These are phyloP conservation scores for Leccinum pseudoinsigne DNA, from an alignment of 1,284 basidiomycete species.

Conservation along the genomic window DNA sequence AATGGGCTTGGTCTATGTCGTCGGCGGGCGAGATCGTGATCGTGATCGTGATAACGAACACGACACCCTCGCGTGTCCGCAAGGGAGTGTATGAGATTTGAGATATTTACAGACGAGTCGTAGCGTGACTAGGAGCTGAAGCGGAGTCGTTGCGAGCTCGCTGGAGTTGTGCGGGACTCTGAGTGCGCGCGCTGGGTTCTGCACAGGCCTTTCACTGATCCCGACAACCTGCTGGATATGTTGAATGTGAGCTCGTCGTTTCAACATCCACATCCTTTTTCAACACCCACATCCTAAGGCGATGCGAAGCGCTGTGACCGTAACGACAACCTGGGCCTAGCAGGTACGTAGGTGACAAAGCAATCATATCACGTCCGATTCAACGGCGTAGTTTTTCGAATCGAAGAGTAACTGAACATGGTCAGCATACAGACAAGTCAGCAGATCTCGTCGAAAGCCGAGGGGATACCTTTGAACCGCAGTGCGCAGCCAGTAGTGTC, in stretches of 20 bases:
- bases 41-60: background rate
- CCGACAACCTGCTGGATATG: background rate
- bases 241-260: constrained; percentile 2
- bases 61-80: background rate
- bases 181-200: background rate
- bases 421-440: background rate
- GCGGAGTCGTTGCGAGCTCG: background rate
- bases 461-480: background rate
- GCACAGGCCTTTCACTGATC: background rate
- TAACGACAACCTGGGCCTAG: background rate
- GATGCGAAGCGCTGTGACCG: background rate
- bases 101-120: background rate
- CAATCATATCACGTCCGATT: background rate
- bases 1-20: no score
- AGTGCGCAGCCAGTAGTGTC: constrained; percentile 8
- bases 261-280: background rate
- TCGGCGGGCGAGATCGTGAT: no score
- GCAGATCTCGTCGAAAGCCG: constrained; percentile 1
- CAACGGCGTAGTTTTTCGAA: background rate
- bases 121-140: no score
- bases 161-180: background rate
- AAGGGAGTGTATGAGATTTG: background rate
- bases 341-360: constrained; percentile 3
- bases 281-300: background rate
- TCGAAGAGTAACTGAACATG: constrained; percentile 1